These are phyloP conservation scores for Skeletonema grethae DNA, from an alignment of 108 stramenopile genomes.

Conservation along the genomic window DNA sequence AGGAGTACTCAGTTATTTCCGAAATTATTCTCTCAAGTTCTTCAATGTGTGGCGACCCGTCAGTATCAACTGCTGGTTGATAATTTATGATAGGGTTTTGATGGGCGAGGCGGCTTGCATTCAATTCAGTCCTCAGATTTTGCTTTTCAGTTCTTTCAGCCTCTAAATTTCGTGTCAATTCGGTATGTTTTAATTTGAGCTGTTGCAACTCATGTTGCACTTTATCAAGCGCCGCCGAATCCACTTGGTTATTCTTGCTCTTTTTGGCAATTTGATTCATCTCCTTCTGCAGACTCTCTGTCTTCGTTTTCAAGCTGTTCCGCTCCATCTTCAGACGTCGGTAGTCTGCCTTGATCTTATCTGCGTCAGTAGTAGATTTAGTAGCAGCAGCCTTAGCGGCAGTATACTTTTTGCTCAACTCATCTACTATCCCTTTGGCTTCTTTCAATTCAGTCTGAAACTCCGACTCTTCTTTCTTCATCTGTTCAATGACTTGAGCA, in stretches of 20 bases:
- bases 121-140: constrained; percentile 54
- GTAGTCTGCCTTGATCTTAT: constrained; percentile 44
- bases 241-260: constrained; percentile 49
- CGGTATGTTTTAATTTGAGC: constrained; percentile 42
- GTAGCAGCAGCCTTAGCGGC: constrained; percentile 34
- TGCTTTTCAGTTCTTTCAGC: constrained; percentile 47
- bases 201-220: constrained; percentile 54
- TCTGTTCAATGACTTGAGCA: constrained; percentile 25
- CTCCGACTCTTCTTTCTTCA: constrained; percentile 38
- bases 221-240: constrained; percentile 50
- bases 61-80: constrained; percentile 17
- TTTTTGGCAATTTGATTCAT: constrained; percentile 56
- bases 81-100: constrained; percentile 42
- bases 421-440: constrained; percentile 36
- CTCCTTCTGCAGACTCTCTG: constrained; percentile 76
- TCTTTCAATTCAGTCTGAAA: constrained; percentile 50
- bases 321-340: constrained; percentile 77
- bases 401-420: constrained; percentile 31
- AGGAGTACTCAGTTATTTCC: constrained; percentile 75
- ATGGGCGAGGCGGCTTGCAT: constrained; percentile 57
- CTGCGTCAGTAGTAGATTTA: constrained; percentile 27
- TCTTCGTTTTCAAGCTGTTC: constrained; percentile 71
- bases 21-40: constrained; percentile 76
- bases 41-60: constrained; percentile 43
- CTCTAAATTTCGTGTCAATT: constrained; percentile 20